These are phyloP conservation scores for Abortiporus biennis DNA, from an alignment of 1,284 basidiomycete genomes.

Conservation along the genomic window DNA sequence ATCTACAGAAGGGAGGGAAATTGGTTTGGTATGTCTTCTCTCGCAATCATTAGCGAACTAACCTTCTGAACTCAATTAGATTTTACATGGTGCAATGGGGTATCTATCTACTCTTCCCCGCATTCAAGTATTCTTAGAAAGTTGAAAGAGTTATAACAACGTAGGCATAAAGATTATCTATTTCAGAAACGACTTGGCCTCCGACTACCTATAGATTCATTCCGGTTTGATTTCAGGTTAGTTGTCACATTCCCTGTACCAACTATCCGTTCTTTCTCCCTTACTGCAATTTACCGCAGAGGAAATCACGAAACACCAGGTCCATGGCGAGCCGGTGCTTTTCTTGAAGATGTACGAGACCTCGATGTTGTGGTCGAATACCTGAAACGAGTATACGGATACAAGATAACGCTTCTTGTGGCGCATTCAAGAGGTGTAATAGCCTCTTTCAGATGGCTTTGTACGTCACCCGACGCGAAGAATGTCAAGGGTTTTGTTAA, in stretches of 20 bases:
- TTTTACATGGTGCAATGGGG: constrained; percentile 76
- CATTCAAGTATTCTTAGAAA: background rate
- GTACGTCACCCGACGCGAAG: constrained; percentile 45
- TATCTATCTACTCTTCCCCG: constrained; percentile 26
- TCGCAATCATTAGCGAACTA: too few relatives aligned
- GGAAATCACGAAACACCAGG: constrained; percentile 74
- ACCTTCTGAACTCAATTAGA: constrained; percentile 36
- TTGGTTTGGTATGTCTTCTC: constrained; percentile 57
- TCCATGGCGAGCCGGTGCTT: constrained; percentile 48
- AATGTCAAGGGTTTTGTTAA: constrained; percentile 58
- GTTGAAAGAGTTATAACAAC: background rate
- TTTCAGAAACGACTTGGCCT: constrained; percentile 7
- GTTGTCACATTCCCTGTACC: constrained; percentile 15
- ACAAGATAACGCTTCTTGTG: constrained; percentile 59
- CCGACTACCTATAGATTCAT: constrained; percentile 5
- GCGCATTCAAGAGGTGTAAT: constrained; percentile 72
- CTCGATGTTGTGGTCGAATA: constrained; percentile 57
- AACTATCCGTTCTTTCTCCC: background rate
- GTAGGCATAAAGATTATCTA: constrained; percentile 73
- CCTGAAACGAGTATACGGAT: constrained; percentile 51
- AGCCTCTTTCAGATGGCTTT: constrained; percentile 61
- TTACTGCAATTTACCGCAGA: constrained; percentile 28
- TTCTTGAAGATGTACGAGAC: constrained; percentile 59
- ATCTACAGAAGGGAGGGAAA: constrained; percentile 48
- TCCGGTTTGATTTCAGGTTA: constrained; percentile 73